Evolutionary conservation across 2,329 filamentous ascomycete genomes (phyloP), one percentile per base, ranked within the genome.

Genomic region (Ophiostoma sp.): DNA sequence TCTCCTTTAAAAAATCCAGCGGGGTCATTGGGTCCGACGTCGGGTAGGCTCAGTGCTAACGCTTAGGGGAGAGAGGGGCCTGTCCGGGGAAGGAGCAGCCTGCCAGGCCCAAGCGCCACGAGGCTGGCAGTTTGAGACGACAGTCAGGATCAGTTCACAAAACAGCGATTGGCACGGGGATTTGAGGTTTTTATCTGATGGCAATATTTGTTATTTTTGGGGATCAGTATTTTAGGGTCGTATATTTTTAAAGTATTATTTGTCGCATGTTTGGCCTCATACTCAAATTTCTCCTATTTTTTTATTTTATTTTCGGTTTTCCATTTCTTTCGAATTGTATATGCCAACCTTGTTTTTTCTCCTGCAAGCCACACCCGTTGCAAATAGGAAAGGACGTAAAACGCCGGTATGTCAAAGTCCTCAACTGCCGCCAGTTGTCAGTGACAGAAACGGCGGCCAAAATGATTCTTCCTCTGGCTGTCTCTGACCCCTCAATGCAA

Each of bases 1-100:
- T 19, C 42, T 45, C 42, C 42, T 2, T 45, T 17, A 33, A 7
- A 50, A 57, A 31, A 28, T 31, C 48, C 39, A 52, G 71, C 50
- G 71, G 72, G 72, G 69, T 68, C 63, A 69, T 45, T 48, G 42
- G 42, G 69, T 71, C 72, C 72, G 72, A 73, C 61, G 69, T 73
- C 72, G 72, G 71, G 72, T 71, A 55, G 45, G 42, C 42, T 28
- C n/a, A 55, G 45, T 69, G 42, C 45, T 36, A 52, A 52, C 28
- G 45, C 45, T n/a, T 45, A 48, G 39, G 61, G 61, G 61, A 15
- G 36, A 25, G 36, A 25, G n/a, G 61, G 61, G 5, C 42, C 61
- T 50, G 45, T 68, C 64, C 7, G 64, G 63, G 66, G 66, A 69
- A 52, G n/a, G 22, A 66, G 61, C 61, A 28, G n/a, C n/a, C 61